Conservation (phyloP, 1,284 basidiomycete species). For the Dichomitus squalens region DNA sequence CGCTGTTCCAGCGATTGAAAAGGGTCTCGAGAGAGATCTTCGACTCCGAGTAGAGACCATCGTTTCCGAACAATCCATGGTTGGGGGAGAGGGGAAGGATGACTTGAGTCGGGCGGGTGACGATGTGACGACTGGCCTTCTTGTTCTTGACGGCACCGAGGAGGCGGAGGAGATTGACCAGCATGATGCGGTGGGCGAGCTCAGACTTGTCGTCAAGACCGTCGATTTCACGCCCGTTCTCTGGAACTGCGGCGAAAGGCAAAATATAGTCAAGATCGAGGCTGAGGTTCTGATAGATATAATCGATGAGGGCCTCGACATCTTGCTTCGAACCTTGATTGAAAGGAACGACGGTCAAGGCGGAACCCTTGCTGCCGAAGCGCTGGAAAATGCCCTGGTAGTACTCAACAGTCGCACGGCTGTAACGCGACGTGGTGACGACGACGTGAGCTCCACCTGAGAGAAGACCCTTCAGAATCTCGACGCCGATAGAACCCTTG, state of each 20-base stretch:
- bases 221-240: slow-evolving; percentile 98
- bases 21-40: slow-evolving; percentile 98
- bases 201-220: slow-evolving; percentile 97
- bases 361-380: slow-evolving; percentile 92
- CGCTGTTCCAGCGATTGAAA: slow-evolving; percentile 97
- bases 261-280: slow-evolving; percentile 98
- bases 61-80: slow-evolving; percentile 97
- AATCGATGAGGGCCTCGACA: slow-evolving; percentile 95
- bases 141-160: slow-evolving; percentile 97
- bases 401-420: slow-evolving; percentile 93
- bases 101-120: slow-evolving; percentile 97
- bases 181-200: slow-evolving; percentile 96
- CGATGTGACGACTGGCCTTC: slow-evolving; percentile 95
- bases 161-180: slow-evolving; percentile 92
- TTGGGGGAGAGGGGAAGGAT: slow-evolving; percentile 97
- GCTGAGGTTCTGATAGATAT: slow-evolving; percentile 93
- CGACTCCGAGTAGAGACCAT: slow-evolving; percentile 97
- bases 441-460: slow-evolving; percentile 96
- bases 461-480: slow-evolving; percentile 95
- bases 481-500: slow-evolving; percentile 96
- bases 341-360: slow-evolving; percentile 97
- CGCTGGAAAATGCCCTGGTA: slow-evolving; percentile 99
- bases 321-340: slow-evolving; percentile 99
- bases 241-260: slow-evolving; percentile 97
- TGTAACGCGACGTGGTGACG: slow-evolving; percentile 96